Evolutionary conservation across 2,329 filamentous ascomycete species (phyloP), one percentile per base, ranked within the genome.

Genomic region (Metarhizium robertsii): DNA sequence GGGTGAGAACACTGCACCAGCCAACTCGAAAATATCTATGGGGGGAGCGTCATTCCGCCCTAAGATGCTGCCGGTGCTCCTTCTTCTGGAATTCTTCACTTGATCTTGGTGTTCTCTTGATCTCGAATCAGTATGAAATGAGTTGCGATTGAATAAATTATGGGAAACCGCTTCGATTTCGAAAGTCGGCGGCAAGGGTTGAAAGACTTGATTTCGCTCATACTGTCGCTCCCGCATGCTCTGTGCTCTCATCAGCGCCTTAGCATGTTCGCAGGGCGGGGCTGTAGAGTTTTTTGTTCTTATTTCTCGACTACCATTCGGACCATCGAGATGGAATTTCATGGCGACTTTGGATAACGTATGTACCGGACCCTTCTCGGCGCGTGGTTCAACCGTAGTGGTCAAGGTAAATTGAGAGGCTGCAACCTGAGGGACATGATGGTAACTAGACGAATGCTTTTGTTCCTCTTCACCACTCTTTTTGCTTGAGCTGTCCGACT

Each of bases 371-470:
- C 64, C 62, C 51, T 65, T 70, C 34, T 74, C 66, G 30, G 67
- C 67, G 63, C 70, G 67, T 45, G 64, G 61, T 20, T 74, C 73
- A 16, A 73, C 69, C 1, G 78, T 80, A 0, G 80, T 76, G 0
- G 81, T 84, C 47, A 73, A 69, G 10, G 75, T 69, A 61, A 84
- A 84, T 56, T 83, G 79, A 13, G 73, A 64, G 1, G 80, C 80
- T 0, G 81, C 81, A 40, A 78, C 73, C 53, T 73, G 71, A 14
- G 81, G 81, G 2, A 82, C 67, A 60, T 84, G 77, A 40, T 71
- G 77, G 59, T 81, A 77, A 18, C 40, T 49, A 14, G 52, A 29
- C 18, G 50, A 52, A n/a, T 29, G 32, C 16, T 29, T 47, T 25
- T 46, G 48, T 10, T 55, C 53, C 16, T 61, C 60, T 50, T 64